These are phyloP conservation scores for Solanum sitiens DNA, from an alignment of 257 asterid genomes.

Conservation along the genomic window DNA sequence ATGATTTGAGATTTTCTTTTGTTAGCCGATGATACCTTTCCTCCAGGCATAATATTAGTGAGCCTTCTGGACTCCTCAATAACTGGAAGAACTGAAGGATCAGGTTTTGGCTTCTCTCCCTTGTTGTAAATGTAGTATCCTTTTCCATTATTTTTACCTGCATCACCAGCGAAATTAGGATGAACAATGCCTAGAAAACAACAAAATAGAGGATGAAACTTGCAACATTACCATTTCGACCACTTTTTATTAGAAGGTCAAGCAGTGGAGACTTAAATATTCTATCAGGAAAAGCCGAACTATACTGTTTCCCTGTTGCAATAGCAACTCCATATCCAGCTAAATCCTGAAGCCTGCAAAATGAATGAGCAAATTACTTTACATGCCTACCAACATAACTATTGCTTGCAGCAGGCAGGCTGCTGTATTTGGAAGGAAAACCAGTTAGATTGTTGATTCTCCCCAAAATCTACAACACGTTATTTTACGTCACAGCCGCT, in stretches of 20 bases:
- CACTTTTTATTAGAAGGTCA: slow-evolving; percentile 69
- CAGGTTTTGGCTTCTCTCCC: slow-evolving; percentile 93
- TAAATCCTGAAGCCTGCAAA: slow-evolving; percentile 82
- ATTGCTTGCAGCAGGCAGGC: neutral
- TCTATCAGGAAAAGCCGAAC: slow-evolving; percentile 62
- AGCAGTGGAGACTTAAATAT: slow-evolving; percentile 57
- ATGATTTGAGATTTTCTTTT: neutral
- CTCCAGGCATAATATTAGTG: slow-evolving; percentile 79
- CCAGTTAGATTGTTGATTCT: neutral
- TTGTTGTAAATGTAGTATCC: slow-evolving; percentile 80
- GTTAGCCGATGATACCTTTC: slow-evolving; percentile 47
- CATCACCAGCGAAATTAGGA: neutral
- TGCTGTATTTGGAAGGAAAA: neutral
- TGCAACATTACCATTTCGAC: slow-evolving; percentile 63
- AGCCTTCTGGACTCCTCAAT: slow-evolving; percentile 82
- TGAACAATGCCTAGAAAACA: neutral
- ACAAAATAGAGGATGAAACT: neutral
- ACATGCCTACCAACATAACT: neutral
- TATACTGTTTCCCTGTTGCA: slow-evolving; percentile 52
- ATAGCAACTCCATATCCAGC: slow-evolving; percentile 91
- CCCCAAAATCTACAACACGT: neutral
- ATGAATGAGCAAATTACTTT: neutral
- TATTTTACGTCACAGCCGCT: neutral
- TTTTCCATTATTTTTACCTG: slow-evolving; percentile 92
- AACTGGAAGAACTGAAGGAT: slow-evolving; percentile 67